phyloP scores from a whole-genome alignment of 768 basidiomycete genomes.

The Lentinus tigrinus region DNA sequence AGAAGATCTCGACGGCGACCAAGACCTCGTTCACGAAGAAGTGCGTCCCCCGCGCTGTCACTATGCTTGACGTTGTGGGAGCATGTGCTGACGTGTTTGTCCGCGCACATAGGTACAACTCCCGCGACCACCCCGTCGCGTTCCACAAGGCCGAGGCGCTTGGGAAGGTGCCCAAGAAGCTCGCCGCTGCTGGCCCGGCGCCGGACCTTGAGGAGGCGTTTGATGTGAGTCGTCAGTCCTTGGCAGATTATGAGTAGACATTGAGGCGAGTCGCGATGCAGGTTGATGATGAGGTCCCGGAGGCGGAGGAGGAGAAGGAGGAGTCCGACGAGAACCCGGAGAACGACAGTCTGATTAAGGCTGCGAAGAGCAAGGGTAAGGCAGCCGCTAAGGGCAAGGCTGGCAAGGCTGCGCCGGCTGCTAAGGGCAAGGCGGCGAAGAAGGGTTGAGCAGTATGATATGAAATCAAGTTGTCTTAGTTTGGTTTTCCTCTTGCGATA shows the following conservation, averaged over 20 bases:
- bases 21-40: slow-evolving; percentile 86
- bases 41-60: slow-evolving; percentile 40
- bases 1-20: slow-evolving; percentile 78
- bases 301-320: slow-evolving; percentile 33
- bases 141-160: slow-evolving; percentile 88
- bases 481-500: background rate
- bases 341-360: slow-evolving; percentile 61
- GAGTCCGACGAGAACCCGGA: slow-evolving; percentile 45
- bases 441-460: slow-evolving; percentile 4
- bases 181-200: slow-evolving; percentile 62
- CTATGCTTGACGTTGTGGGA: background rate
- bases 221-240: slow-evolving; percentile 50
- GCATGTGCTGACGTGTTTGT: background rate
- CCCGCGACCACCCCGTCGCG: slow-evolving; percentile 86
- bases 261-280: background rate
- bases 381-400: slow-evolving; percentile 12
- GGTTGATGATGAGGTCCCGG: slow-evolving; percentile 46
- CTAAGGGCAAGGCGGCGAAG: slow-evolving; percentile 12
- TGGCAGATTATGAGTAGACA: background rate
- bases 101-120: slow-evolving; percentile 68
- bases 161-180: slow-evolving; percentile 78
- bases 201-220: slow-evolving; percentile 94
- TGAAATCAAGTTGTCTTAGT: background rate
- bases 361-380: slow-evolving; percentile 40
- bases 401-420: slow-evolving; percentile 1